Conservation (phyloP, 495 filamentous ascomycete species). For the Tuber magnatum region DNA sequence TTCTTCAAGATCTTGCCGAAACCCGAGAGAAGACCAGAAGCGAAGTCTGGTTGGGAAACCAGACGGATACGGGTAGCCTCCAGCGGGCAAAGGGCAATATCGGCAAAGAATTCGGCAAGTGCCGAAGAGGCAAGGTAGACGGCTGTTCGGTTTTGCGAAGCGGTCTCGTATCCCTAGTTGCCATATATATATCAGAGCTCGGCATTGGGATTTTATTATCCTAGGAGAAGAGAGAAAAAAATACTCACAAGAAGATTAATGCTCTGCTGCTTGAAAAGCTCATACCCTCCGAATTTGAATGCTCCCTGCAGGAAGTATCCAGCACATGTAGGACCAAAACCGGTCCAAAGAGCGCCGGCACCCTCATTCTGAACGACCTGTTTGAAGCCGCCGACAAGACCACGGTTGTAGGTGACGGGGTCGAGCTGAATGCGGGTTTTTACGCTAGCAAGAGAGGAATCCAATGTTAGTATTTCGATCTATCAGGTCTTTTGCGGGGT, state of each 20-base stretch:
- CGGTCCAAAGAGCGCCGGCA: slow-evolving; percentile 80
- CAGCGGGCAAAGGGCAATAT: slow-evolving; percentile 87
- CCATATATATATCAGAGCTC: neutral
- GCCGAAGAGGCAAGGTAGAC: slow-evolving; percentile 84
- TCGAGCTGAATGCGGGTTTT: slow-evolving; percentile 94
- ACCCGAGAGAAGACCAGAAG: slow-evolving; percentile 69
- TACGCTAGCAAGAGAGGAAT: slow-evolving; percentile 53
- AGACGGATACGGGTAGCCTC: slow-evolving; percentile 94
- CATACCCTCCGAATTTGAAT: slow-evolving; percentile 93
- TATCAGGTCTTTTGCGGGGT: neutral
- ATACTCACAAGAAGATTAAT: slow-evolving; percentile 61
- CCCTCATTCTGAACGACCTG: slow-evolving; percentile 79
- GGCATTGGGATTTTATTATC: slow-evolving; percentile 48
- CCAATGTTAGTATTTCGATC: slow-evolving; percentile 24
- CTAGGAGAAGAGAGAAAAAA: neutral
- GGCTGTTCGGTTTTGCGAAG: slow-evolving; percentile 75
- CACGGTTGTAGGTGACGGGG: slow-evolving; percentile 80
- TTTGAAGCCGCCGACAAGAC: slow-evolving; percentile 77
- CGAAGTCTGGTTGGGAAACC: slow-evolving; percentile 82
- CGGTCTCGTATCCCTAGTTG: slow-evolving; percentile 58
- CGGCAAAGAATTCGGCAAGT: slow-evolving; percentile 83
- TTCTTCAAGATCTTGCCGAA: slow-evolving; percentile 77
- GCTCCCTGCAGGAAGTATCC: slow-evolving; percentile 93
- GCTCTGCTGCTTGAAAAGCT: slow-evolving; percentile 89
- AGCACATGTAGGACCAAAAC: slow-evolving; percentile 77